Percentiles rank a stretch among this genome's conserved stretches.
Conservation (phyloP, 345 rosid genomes). For the Aquilaria yunnanensis region DNA sequence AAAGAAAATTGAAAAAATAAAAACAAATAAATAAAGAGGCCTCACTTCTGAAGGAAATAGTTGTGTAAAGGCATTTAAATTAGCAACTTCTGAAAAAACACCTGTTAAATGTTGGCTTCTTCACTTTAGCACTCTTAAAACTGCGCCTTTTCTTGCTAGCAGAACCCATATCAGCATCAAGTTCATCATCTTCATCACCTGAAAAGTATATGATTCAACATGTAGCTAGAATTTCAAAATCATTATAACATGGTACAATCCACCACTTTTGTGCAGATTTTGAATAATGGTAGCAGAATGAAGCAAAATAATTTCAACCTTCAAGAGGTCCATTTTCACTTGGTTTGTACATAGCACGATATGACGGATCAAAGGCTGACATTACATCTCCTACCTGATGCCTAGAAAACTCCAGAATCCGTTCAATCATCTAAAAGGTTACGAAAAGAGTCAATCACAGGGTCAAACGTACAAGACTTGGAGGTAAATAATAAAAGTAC, state of each 20-base stretch:
- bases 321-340: slow-evolving; percentile 62
- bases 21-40: not conserved
- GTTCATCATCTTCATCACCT: slow-evolving; percentile 90
- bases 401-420: slow-evolving; percentile 92
- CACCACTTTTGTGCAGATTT: slow-evolving; percentile 2
- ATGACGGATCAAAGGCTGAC: slow-evolving; percentile 91
- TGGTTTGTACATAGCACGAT: slow-evolving; percentile 78
- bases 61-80: slow-evolving; percentile 16
- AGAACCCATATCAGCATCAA: slow-evolving; percentile 63
- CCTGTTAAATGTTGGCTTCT: slow-evolving; percentile 73
- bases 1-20: slow-evolving; percentile 18
- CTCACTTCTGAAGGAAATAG: not conserved
- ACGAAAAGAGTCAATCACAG: slow-evolving; percentile 9
- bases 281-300: not conserved
- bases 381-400: slow-evolving; percentile 82
- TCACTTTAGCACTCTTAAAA: slow-evolving; percentile 61
- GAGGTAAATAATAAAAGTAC: not conserved
- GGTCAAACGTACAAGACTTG: not conserved
- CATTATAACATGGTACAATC: slow-evolving; percentile 3
- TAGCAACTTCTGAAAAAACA: slow-evolving; percentile 23
- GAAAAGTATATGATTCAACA: slow-evolving; percentile 17
- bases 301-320: slow-evolving; percentile 38
- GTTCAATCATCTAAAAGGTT: slow-evolving; percentile 72
- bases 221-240: not conserved
- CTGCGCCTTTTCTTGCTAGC: slow-evolving; percentile 73